phyloP scores from a whole-genome alignment of 1,284 basidiomycete species.

The Xerocomus minutiporus region DNA sequence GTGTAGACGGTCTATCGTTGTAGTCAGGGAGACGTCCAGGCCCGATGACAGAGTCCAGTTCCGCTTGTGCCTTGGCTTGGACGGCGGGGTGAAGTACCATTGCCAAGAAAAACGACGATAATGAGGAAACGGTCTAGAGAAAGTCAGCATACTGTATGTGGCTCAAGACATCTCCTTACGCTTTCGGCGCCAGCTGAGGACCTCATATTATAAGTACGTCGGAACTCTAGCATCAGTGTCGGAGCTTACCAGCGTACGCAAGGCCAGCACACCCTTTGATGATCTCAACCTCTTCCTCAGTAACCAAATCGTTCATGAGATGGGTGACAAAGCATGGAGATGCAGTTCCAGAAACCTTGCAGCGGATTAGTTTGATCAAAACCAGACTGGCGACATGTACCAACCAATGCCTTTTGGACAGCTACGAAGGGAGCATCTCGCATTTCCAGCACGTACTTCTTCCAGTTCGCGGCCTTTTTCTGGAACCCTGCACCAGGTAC shows the following conservation, averaged over 20 bases:
- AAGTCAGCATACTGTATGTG: slow-evolving; percentile 8
- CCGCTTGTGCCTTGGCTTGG: slow-evolving; percentile 42
- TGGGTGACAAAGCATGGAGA: slow-evolving; percentile 31
- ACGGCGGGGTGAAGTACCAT: slow-evolving; percentile 46
- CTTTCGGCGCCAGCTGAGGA: slow-evolving; percentile 30
- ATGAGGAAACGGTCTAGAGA: slow-evolving; percentile 40
- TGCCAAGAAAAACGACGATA: slow-evolving; percentile 47
- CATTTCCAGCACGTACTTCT: slow-evolving; percentile 30
- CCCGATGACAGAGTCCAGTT: slow-evolving; percentile 42
- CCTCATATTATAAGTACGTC: slow-evolving; percentile 8
- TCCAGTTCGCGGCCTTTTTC: slow-evolving; percentile 30
- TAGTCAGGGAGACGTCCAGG: slow-evolving; percentile 43
- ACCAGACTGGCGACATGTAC: not conserved
- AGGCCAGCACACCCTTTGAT: slow-evolving; percentile 32
- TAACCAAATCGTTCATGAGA: slow-evolving; percentile 22
- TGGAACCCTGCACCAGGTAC: slow-evolving; percentile 34
- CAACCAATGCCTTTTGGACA: slow-evolving; percentile 26
- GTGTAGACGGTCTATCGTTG: slow-evolving; percentile 39
- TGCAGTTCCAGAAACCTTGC: slow-evolving; percentile 26
- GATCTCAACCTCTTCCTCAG: slow-evolving; percentile 22
- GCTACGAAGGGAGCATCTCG: slow-evolving; percentile 27
- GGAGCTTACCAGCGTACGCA: slow-evolving; percentile 29
- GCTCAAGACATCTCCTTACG: slow-evolving; percentile 13
- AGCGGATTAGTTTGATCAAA: slow-evolving; percentile 4
- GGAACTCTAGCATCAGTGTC: not conserved